Base-by-base conservation (phyloP, 495 filamentous ascomycete species). In the Staphylotrichum longicolle region DNA sequence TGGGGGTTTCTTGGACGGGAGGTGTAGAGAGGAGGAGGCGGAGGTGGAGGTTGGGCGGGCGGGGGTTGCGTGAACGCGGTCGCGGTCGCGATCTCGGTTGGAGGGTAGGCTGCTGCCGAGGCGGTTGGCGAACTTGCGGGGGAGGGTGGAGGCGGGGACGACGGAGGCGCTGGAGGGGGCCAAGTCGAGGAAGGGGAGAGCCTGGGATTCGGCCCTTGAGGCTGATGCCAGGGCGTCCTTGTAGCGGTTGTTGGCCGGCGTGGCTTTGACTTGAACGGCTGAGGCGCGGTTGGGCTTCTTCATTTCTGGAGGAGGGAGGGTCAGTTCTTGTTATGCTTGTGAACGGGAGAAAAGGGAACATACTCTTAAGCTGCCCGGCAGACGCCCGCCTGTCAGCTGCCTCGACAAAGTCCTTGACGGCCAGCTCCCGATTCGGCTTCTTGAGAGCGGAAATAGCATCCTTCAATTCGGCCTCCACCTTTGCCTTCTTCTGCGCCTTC, bases 401-500 rank as follows among this genome's bases (percentile, higher is more conserved):
- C 4, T 93, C 86, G 7, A 83, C 88, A 44, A 91, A 78, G 53
- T 87, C 86, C 64, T 86, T 86, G 11, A 85, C 86, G 11, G 89
- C 91, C 46, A 93, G 77, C 6, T 87, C 82, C 58, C 94, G 82
- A 68, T 97, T 96, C 5, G 94, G 94, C 72, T 88, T 96, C 66
- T 91, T 90, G 34, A 98, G 77, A 2, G 89, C 80, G 10, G 83
- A 77, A 60, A 98, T 97, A 11, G 93, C 94, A 40, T 88, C 85
- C 66, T 88, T 85, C 33, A 97, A 78, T 68, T 96, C 90, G 60
- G 87, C 86, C 60, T 95, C 87, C 6, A 96, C 77, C 46, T 83
- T 80, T 27, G 90, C 87, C 63, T 91, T 88, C 72, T 90, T 89
- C 65, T 82, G 85, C 50, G 86, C 72, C 72, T 88, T 96, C 12